A percentile compares a stretch with the other conserved stretches of the same genome.
Evolutionary conservation across 176 grass and related monocot genomes (phyloP).

Genomic region (Carex pumila): DNA sequence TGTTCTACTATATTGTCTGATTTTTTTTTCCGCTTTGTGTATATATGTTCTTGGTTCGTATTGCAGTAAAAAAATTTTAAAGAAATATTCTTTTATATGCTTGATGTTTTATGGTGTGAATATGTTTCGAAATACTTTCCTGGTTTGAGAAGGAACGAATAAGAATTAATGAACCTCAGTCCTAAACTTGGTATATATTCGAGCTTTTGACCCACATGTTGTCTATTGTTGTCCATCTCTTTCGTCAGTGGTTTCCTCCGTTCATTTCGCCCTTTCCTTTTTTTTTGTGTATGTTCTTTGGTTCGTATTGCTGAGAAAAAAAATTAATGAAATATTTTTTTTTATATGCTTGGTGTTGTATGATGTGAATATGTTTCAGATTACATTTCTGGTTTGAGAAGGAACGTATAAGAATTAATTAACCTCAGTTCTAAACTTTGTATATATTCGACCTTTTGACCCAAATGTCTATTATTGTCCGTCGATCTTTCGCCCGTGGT

Average conservation of each 20-base stretch:
- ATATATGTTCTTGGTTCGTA: neutral
- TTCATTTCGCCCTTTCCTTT: too few relatives aligned
- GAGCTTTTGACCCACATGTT: too few relatives aligned
- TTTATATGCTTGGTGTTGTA: neutral
- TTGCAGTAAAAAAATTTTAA: neutral
- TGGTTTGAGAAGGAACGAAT: neutral
- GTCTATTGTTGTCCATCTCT: too few relatives aligned
- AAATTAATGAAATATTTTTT: neutral
- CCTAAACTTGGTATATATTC: too few relatives aligned
- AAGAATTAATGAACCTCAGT: too few relatives aligned
- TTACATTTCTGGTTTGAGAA: neutral
- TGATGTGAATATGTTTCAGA: neutral
- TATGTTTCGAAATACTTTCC: neutral
- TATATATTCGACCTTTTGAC: too few relatives aligned
- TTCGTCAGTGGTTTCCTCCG: too few relatives aligned
- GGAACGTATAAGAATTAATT: neutral
- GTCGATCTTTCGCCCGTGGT: too few relatives aligned
- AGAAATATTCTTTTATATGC: neutral
- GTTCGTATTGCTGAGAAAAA: neutral
- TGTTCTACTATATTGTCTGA: constrained; percentile 3
- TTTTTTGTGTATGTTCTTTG: neutral
- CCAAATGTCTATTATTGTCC: too few relatives aligned
- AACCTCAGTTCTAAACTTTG: too few relatives aligned
- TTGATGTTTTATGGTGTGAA: neutral
- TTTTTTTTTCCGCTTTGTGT: neutral